Base-by-base conservation (phyloP, 371 early-diverging fungal species). In the Mortierella sp. region DNA sequence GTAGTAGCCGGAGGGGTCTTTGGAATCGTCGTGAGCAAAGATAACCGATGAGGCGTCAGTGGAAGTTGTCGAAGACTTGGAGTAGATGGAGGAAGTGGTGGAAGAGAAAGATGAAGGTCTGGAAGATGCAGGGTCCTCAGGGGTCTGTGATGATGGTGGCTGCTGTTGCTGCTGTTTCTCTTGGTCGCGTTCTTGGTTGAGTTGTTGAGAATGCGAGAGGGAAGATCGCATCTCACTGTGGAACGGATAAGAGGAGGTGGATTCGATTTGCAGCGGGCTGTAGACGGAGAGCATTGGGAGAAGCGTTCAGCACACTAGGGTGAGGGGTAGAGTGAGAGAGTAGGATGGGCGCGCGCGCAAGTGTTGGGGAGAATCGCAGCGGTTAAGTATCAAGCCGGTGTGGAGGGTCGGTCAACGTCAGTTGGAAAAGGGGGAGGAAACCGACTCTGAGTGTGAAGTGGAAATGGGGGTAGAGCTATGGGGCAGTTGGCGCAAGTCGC, bases 211-310 rank as follows among this genome's bases (percentile, higher is more conserved):
- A 19, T 51, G 43, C 21, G 63, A 49, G 59, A 63, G 47, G 31
- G 29, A 50, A 29, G 62, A 57, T 37, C 73, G 62, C 60, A 56
- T 73, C 56, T 73, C 73, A 47, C 60, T 43, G 57, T 74, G 53
- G 52, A 74, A 74, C 12, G 74, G 74, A 54, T 47, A 74, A 21
- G 74, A 74, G 25, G 74, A 67, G 6, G 74, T 63, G 29, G 74
- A 21, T 63, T 74, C 68, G 64, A 63, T 48, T 57, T 67, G 74
- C 17, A 57, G 43, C 12, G 74, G 74, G 48, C 74, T 74, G 58
- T 55, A 74, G 44, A 74, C 68, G 49, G 74, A 67, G 14, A 74
- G 64, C 74, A 74, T 74, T 41, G 55, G 57, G 40, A 19, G 47
- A 41, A 44, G 16, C 28, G 22, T 50, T 63, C 56, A 63, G 51